Percentiles rank a stretch among this genome's conserved stretches.
Evolutionary conservation across 192 early-diverging fungal species (phyloP).

Genomic region (Rhizophagus clarus): DNA sequence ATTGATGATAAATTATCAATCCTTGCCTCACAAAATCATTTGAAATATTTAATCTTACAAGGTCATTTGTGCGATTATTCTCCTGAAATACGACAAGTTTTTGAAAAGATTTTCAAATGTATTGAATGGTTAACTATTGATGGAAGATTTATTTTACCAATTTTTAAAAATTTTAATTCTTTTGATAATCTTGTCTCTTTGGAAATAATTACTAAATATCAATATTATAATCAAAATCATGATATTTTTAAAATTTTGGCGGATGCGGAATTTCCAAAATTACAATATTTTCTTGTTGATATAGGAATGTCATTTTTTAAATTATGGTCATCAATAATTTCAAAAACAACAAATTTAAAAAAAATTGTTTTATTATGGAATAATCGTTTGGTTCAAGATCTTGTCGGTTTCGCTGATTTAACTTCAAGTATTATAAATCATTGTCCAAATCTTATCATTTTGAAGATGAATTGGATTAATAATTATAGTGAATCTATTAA

Average conservation of each 20-base stretch:
- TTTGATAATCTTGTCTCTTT: not conserved
- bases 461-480: not conserved
- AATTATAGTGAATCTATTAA: not conserved
- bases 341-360: not conserved
- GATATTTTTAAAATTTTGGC: not conserved
- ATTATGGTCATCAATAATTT: not conserved
- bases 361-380: not conserved
- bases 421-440: not conserved
- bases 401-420: not conserved
- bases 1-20: not conserved
- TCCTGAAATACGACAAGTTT: not conserved
- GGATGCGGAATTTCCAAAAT: not conserved
- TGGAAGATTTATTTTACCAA: not conserved
- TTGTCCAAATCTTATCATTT: not conserved
- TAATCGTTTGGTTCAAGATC: not conserved
- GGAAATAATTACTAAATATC: not conserved
- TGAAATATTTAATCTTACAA: not conserved
- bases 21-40: not conserved
- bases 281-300: not conserved
- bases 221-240: not conserved
- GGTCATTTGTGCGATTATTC: not conserved
- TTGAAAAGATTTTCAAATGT: not conserved
- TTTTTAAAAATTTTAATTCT: not conserved
- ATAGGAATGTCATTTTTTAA: not conserved
- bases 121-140: not conserved